phyloP scores from a whole-genome alignment of 2,329 filamentous ascomycete genomes.

The Capronia coronata region DNA sequence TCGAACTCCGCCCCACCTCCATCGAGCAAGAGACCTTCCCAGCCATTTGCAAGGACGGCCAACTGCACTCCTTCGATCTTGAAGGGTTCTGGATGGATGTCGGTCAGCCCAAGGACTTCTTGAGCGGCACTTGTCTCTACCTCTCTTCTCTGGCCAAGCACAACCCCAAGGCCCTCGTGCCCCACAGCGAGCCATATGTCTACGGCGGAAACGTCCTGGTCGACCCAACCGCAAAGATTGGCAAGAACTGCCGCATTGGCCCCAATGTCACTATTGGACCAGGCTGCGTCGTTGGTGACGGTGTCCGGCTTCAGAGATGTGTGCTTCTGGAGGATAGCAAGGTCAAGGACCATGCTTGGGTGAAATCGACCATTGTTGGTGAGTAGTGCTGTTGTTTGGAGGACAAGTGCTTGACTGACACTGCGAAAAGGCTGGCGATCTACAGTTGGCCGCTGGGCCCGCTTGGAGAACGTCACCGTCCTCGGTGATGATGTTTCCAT shows the following conservation, averaged over 20 bases:
- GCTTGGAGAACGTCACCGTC: slow-evolving; percentile 96
- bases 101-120: slow-evolving; percentile 96
- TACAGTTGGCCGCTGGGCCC: slow-evolving; percentile 88
- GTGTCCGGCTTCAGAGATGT: slow-evolving; percentile 86
- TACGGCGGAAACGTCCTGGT: slow-evolving; percentile 94
- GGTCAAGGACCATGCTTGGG: slow-evolving; percentile 97
- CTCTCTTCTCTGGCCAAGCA: slow-evolving; percentile 88
- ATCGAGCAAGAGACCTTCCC: slow-evolving; percentile 99
- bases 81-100: slow-evolving; percentile 99
- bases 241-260: slow-evolving; percentile 96
- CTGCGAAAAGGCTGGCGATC: slow-evolving; percentile 71
- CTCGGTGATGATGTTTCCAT: slow-evolving; percentile 96
- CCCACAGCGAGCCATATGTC: slow-evolving; percentile 69
- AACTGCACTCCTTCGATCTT: slow-evolving; percentile 91
- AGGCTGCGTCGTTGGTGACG: slow-evolving; percentile 85
- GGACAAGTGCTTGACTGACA: background rate
- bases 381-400: slow-evolving; percentile 1
- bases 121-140: slow-evolving; percentile 92
- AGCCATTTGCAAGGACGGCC: slow-evolving; percentile 78
- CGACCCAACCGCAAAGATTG: slow-evolving; percentile 88
- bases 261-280: slow-evolving; percentile 96
- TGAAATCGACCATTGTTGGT: slow-evolving; percentile 93
- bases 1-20: slow-evolving; percentile 91
- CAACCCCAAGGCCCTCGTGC: slow-evolving; percentile 73
- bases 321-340: slow-evolving; percentile 84